phyloP scores from a whole-genome alignment of 371 early-diverging fungal species.

The Ordospora pajunii region DNA sequence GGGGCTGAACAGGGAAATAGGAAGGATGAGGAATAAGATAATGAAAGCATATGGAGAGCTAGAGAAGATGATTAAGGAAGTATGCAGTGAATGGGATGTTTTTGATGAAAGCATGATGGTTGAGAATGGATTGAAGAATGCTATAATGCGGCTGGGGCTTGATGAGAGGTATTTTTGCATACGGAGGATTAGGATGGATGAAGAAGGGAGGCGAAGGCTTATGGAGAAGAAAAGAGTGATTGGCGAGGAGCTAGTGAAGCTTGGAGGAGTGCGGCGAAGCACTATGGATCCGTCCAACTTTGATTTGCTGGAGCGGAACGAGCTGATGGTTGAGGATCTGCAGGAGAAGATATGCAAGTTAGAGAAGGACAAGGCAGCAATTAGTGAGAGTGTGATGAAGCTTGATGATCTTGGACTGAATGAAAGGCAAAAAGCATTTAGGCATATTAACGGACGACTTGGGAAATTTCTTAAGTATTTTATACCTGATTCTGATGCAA shows the following conservation, averaged over 20 bases:
- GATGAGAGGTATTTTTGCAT: not conserved
- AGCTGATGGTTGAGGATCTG: slow-evolving; percentile 43
- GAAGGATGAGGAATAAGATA: slow-evolving; percentile 15
- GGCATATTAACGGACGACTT: slow-evolving; percentile 55
- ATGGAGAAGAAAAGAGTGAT: not conserved
- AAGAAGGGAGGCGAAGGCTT: not conserved
- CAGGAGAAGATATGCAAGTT: slow-evolving; percentile 57
- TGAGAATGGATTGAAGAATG: not conserved
- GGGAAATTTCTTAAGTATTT: slow-evolving; percentile 55
- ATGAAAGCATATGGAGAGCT: not conserved
- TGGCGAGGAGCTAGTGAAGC: not conserved
- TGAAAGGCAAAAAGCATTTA: slow-evolving; percentile 60
- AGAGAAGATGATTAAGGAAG: not conserved
- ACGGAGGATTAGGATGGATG: not conserved
- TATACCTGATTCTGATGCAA: slow-evolving; percentile 42
- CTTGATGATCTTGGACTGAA: slow-evolving; percentile 40
- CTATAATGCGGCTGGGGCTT: not conserved
- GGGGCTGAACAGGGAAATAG: slow-evolving; percentile 22
- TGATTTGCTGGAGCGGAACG: slow-evolving; percentile 60
- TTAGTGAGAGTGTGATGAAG: slow-evolving; percentile 47
- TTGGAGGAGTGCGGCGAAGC: not conserved
- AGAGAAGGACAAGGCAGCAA: slow-evolving; percentile 57
- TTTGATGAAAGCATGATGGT: not conserved
- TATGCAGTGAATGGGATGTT: not conserved
- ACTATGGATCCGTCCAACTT: slow-evolving; percentile 60